These are phyloP conservation scores for Penicillium psychrosexuale DNA, from an alignment of 2,329 filamentous ascomycete species.

Conservation along the genomic window DNA sequence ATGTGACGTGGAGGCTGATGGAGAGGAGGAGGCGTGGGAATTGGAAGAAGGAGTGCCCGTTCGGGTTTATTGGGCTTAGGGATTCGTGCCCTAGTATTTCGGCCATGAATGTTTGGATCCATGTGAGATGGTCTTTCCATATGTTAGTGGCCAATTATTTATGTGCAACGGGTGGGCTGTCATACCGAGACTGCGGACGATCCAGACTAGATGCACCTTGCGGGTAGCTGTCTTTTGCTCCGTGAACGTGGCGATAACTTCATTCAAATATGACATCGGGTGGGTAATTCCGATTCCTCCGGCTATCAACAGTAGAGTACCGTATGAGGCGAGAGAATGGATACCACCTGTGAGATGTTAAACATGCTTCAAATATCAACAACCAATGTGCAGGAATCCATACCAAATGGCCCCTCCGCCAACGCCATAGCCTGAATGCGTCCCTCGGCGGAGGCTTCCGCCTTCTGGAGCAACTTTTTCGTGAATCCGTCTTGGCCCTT, in stretches of 20 bases:
- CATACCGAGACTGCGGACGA: constrained; percentile 33
- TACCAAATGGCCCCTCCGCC: constrained; percentile 38
- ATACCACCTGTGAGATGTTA: constrained; percentile 25
- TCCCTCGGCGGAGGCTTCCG: constrained; percentile 24
- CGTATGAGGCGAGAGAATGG: constrained; percentile 32
- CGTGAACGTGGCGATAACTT: constrained; percentile 28
- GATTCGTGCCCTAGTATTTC: constrained; percentile 29
- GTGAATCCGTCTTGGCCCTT: constrained; percentile 36
- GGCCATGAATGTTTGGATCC: constrained; percentile 37
- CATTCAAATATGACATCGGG: constrained; percentile 34
- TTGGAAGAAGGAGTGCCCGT: constrained; percentile 26
- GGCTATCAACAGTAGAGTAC: constrained; percentile 35
- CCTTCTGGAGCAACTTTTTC: constrained; percentile 30
- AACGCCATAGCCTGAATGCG: constrained; percentile 28
- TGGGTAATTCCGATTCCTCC: constrained; percentile 41
- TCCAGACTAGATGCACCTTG: constrained; percentile 32
- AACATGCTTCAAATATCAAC: not conserved
- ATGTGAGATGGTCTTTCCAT: constrained; percentile 31
- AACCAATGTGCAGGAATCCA: not conserved
- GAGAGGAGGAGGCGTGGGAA: constrained; percentile 26
- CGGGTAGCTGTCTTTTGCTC: constrained; percentile 26
- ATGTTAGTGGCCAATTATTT: not conserved
- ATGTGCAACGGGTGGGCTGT: not conserved
- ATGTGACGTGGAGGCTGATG: constrained; percentile 30
- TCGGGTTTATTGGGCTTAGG: constrained; percentile 19